Base-by-base conservation (phyloP, 75 land plant species). In the Sequoiadendron giganteum region DNA sequence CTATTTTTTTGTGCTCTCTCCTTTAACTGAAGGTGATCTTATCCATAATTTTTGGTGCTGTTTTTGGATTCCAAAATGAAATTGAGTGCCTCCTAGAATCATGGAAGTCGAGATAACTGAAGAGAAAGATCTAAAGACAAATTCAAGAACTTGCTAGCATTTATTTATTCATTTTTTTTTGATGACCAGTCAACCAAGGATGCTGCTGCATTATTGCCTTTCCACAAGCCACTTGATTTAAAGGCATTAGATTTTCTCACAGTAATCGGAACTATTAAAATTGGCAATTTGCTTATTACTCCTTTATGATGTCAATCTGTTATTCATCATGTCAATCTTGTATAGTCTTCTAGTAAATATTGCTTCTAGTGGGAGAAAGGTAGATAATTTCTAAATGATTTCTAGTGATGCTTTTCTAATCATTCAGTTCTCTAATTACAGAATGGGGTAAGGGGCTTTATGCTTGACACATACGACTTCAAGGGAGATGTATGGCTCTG, bases 401-500 rank as follows among this genome's bases (percentile, higher is more conserved):
- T 13, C 5, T 34, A 34, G 38, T 34, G 38, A 75, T 75, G 38
- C 77, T 75, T 75, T 34, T 8, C 77, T 75, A 34, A 75, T 13
- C 38, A 75, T 75, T 75, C 77, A 75, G 77, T 34, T 75, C 38
- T 34, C 38, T 75, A 75, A 34, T 75, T 32, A 34, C 91, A 91
- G 92, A 91, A 91, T 76, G 92, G 92, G 54, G 91, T 91, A 25
- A 75, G 92, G 36, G 92, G 92, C 3, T 84, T 91, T 81, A 91
- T 91, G 92, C 91, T 91, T 7, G 92, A 91, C 86, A 87, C 90
- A 83, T 91, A 91, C 47, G 92, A 91, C 75, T 90, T 91, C 56
- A 11, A 43, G 14, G 85, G 85, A 40, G 92, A 91, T 45, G 77
- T 91, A 65, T 91, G 92, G 92, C 86, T 91, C 10, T 91, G 92